Percentiles rank a stretch among this genome's conserved stretches.
Conservation (phyloP, 345 rosid genomes). For the Eucalyptus erythrocorys region DNA sequence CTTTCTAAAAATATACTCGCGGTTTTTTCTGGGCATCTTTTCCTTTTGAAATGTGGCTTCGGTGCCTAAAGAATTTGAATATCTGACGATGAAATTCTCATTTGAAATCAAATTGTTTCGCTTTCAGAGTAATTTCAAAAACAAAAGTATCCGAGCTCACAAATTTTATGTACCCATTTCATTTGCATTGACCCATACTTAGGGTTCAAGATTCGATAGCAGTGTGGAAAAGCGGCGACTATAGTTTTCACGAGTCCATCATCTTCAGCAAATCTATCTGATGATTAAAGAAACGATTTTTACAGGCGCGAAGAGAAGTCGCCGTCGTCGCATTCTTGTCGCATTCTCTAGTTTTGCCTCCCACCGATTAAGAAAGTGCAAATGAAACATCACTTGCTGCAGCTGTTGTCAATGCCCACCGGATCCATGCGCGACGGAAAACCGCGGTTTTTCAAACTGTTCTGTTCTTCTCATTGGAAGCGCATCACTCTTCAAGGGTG, state of each 20-base stretch:
- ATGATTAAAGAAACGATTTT: neutral
- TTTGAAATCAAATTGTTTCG: neutral
- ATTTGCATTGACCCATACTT: neutral
- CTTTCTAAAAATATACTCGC: neutral
- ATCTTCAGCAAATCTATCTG: neutral
- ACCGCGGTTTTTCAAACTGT: neutral
- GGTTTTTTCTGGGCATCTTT: neutral
- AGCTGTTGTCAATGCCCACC: neutral
- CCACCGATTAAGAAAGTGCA: neutral
- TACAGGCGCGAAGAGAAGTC: neutral
- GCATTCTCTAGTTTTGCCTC: neutral
- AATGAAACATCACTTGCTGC: neutral
- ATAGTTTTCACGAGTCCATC: neutral
- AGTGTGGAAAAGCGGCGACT: neutral
- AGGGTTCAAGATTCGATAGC: neutral
- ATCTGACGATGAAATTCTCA: neutral
- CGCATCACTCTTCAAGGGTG: neutral
- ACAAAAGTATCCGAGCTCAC: neutral
- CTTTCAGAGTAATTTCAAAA: neutral
- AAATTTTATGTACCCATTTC: neutral
- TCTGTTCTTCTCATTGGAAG: neutral
- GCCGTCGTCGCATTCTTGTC: neutral
- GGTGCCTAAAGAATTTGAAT: neutral
- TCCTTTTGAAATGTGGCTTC: neutral
- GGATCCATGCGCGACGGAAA: neutral